Base-by-base conservation (phyloP, 192 early-diverging fungal species). In the Umbelopsis ramanniana region DNA sequence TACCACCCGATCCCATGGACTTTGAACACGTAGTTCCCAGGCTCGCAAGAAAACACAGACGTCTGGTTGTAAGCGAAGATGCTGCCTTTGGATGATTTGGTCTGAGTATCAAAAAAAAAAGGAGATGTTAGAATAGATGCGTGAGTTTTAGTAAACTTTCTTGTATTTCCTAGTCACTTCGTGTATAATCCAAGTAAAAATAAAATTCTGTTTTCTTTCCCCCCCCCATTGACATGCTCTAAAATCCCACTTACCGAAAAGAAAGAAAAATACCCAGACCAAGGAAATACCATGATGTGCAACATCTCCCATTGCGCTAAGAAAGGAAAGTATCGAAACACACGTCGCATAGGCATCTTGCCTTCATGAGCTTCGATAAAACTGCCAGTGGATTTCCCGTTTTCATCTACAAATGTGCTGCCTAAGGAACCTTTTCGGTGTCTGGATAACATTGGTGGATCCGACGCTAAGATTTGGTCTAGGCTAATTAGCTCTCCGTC, bases 281-380 rank as follows among this genome's bases (percentile, higher is more conserved):
- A 57, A 11, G 84, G 84, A 55, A 82, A 86, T 4, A 83, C 75
- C 50, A 83, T 79, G 12, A 86, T 69, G 37, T 81, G 78, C 24
- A 72, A 54, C 84, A 86, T 86, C 40, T 79, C 73, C 84, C 84
- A 86, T 19, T 79, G 81, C 12, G 84, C 43, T 8, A 83, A 67
- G 60, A 80, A 86, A 8, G 80, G 80, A 26, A 86, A 67, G 33
- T 79, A 86, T 10, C 82, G 76, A 52, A 80, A 77, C 40, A 80
- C 78, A 24, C 75, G 75, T 26, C 80, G 78, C 24, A 82, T 76
- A 3, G 82, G 82, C 78, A 86, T 81, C 26, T 80, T 77, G 0
- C 82, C 82, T 68, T 82, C 67, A 68, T 86, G 79, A 5, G 78
- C 79, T 52, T 83, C 80, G 12, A 76, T 57, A 79, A 54, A 73